These are phyloP conservation scores for Ophiostoma angusticollis DNA, from an alignment of 2,329 filamentous ascomycete genomes.

Conservation along the genomic window DNA sequence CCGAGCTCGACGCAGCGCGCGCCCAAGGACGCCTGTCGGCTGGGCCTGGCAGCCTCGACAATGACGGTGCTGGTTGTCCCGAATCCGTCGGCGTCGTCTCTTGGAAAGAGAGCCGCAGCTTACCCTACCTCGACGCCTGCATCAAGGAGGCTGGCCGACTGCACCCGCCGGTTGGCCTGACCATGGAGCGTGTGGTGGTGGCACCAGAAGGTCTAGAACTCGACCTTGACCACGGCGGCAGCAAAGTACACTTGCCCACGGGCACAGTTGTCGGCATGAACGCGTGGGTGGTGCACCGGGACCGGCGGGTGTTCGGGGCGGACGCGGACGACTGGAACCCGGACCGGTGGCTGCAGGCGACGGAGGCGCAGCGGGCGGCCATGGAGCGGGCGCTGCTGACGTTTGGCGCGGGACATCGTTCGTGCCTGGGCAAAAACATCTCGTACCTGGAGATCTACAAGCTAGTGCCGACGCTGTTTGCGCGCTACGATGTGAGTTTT, in stretches of 20 bases:
- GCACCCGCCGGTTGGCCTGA: slow-evolving; percentile 34
- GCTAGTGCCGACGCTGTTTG: slow-evolving; percentile 26
- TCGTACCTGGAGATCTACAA: slow-evolving; percentile 24
- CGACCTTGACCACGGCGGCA: slow-evolving; percentile 23
- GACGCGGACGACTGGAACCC: slow-evolving; percentile 33
- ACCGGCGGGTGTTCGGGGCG: slow-evolving; percentile 29
- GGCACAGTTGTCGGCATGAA: slow-evolving; percentile 30
- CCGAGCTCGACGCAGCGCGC: slow-evolving; percentile 24
- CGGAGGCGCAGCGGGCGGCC: slow-evolving; percentile 19
- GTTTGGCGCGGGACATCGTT: slow-evolving; percentile 28
- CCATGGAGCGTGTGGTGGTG: slow-evolving; percentile 35
- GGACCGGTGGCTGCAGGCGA: slow-evolving; percentile 32
- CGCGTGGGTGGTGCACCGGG: slow-evolving; percentile 25
- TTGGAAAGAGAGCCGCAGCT: slow-evolving; percentile 15
- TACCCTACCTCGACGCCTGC: slow-evolving; percentile 36
- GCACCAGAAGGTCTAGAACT: too few relatives aligned
- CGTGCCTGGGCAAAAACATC: slow-evolving; percentile 27
- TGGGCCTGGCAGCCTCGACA: too few relatives aligned
- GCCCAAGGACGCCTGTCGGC: slow-evolving; percentile 9
- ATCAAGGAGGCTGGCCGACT: slow-evolving; percentile 38
- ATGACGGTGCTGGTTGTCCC: too few relatives aligned
- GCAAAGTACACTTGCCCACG: slow-evolving; percentile 21
- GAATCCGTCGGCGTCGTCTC: slow-evolving; percentile 1
- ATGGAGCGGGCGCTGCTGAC: slow-evolving; percentile 20
- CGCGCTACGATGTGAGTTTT: slow-evolving; percentile 24